Evolutionary conservation across 257 asterid species (phyloP).

Genomic region (Solanum lignicaule): DNA sequence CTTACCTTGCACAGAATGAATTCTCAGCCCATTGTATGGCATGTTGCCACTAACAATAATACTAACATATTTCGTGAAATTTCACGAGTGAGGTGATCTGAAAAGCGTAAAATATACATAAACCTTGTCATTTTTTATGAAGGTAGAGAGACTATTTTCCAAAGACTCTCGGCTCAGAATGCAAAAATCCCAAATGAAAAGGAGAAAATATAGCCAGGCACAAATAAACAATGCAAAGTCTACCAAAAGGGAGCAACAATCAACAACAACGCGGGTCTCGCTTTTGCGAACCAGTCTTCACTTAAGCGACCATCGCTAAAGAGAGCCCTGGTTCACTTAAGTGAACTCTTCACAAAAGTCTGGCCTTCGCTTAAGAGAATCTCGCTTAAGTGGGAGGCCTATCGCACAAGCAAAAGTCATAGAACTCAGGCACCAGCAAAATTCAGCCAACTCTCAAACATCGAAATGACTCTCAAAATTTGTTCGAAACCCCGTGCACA

Average conservation of each 20-base stretch:
- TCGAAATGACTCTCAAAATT: too few species aligned
- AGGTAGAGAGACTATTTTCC: too few species aligned
- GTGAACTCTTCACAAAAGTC: not conserved
- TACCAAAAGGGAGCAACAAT: not conserved
- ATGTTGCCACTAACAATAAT: too few species aligned
- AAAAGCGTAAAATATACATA: too few species aligned
- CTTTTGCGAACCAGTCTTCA: not conserved
- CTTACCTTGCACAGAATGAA: too few species aligned
- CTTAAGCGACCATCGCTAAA: not conserved
- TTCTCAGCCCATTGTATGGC: too few species aligned
- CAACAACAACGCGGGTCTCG: not conserved
- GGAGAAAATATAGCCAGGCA: not conserved
- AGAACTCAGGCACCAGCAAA: not conserved
- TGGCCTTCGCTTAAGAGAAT: not conserved
- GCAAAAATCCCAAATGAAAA: not conserved
- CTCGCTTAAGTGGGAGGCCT: not conserved
- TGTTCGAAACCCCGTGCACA: too few species aligned
- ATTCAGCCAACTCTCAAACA: not conserved
- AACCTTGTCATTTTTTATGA: too few species aligned
- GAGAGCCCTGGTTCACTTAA: not conserved
- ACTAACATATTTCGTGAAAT: too few species aligned
- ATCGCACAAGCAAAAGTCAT: not conserved
- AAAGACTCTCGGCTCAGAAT: too few species aligned
- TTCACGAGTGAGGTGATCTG: too few species aligned
- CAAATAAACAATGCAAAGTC: not conserved